Base-by-base conservation (phyloP, 192 early-diverging fungal species). In the Haplosporangium gracile region DNA sequence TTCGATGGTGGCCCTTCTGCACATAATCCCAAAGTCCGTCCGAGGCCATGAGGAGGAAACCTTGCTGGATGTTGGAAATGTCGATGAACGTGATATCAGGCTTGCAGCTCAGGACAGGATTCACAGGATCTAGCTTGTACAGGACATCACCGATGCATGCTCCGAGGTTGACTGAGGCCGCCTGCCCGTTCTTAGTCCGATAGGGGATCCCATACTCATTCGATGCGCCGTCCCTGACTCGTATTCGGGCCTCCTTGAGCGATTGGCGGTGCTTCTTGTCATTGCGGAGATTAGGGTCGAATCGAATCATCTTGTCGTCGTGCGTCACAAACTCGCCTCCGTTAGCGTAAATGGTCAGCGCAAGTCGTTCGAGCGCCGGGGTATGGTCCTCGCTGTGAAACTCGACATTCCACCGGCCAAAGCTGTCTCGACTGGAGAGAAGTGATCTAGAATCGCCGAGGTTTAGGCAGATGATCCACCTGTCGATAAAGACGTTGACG, bases 1-100 rank as follows among this genome's bases (percentile, higher is more conserved):
- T 68, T 24, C 87, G 84, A 16, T 89, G 88, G 38, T 87, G 89
- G 8, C 68, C 72, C 60, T 65, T 65, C 45, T 92, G 84, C 36
- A 93, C 87, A 80, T 93, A 91, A 79, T 93, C 92, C 87, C 92
- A 93, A 15, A 91, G 83, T 43, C 92, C 92, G 29, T 93, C 92
- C 7, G 88, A 91, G 34, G 91, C 92, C 90, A 93, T 92, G 40
- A 93, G 88, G 38, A 93, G 78, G 63, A 92, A 93, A 29, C 89
- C 81, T 57, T 90, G 81, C 3, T 88, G 72, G 49, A 86, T 76
- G 18, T 80, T 40, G 6, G 78, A 77, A 42, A 92, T 88, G 26
- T 83, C 85, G 26, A 90, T 85, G 79, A 93, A 93, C 13, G 87
- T 91, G 8, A 93, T 85, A 53, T 93, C 92, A 4, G 92, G 90